A percentile compares a stretch with the other conserved stretches of the same genome.
Conservation (phyloP, 2,329 filamentous ascomycete genomes). For the Gaeumannomyces sp. region DNA sequence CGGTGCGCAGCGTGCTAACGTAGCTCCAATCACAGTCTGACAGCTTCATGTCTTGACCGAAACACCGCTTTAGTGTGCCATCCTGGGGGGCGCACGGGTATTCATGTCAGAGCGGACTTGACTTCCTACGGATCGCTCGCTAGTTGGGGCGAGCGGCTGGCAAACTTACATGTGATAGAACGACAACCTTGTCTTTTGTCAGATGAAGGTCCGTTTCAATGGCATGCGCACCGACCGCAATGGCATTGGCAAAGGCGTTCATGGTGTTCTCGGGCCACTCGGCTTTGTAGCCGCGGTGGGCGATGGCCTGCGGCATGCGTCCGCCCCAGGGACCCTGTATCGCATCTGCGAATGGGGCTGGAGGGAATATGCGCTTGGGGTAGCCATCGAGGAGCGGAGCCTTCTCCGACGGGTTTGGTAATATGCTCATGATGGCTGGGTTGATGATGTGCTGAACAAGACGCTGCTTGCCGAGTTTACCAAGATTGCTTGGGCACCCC, state of each 20-base stretch:
- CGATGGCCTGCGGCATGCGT: slow-evolving; percentile 62
- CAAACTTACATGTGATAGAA: slow-evolving; percentile 67
- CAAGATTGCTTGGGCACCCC: no score
- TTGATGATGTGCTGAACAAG: neutral
- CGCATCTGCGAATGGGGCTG: slow-evolving; percentile 8
- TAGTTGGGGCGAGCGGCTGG: no score
- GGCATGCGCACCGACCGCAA: slow-evolving; percentile 49
- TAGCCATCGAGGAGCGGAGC: slow-evolving; percentile 6
- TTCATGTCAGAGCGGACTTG: slow-evolving; percentile 3
- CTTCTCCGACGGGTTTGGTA: slow-evolving; percentile 6
- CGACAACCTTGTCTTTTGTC: slow-evolving; percentile 74
- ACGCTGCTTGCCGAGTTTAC: neutral
- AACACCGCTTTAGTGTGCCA: slow-evolving; percentile 70
- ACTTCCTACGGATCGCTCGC: no score
- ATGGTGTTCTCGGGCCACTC: slow-evolving; percentile 82
- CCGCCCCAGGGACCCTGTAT: slow-evolving; percentile 5
- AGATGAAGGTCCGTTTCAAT: slow-evolving; percentile 87
- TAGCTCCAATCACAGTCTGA: slow-evolving; percentile 72
- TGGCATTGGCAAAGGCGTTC: slow-evolving; percentile 36
- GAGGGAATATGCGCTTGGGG: slow-evolving; percentile 7
- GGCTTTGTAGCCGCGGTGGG: slow-evolving; percentile 73
- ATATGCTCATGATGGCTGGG: slow-evolving; percentile 4
- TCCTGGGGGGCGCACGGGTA: slow-evolving; percentile 45
- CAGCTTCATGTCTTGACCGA: slow-evolving; percentile 65
- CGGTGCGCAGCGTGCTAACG: slow-evolving; percentile 60